A percentile compares a stretch with the other conserved stretches of the same genome.
phyloP scores from a whole-genome alignment of 352 stramenopile genomes.

The Pythium brachiatum region DNA sequence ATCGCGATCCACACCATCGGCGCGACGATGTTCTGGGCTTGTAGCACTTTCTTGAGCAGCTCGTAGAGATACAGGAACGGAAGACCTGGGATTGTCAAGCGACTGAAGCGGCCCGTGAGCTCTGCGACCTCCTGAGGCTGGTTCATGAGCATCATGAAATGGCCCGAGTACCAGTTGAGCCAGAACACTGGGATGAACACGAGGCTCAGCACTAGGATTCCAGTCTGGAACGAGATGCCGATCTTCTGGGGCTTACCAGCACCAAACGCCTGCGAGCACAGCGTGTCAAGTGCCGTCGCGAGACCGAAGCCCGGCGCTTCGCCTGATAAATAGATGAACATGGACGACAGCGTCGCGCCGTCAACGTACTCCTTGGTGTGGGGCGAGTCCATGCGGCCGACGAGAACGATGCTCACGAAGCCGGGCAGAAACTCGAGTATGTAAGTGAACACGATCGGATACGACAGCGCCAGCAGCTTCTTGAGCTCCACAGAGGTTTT shows the following conservation, averaged over 20 bases:
- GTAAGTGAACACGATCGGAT: slow-evolving; percentile 70
- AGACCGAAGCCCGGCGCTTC: slow-evolving; percentile 77
- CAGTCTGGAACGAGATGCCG: slow-evolving; percentile 83
- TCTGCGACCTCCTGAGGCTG: slow-evolving; percentile 60
- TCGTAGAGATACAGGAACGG: slow-evolving; percentile 86
- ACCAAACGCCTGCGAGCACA: slow-evolving; percentile 83
- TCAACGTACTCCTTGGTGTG: slow-evolving; percentile 73
- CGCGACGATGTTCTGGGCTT: slow-evolving; percentile 83
- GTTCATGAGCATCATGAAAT: slow-evolving; percentile 58
- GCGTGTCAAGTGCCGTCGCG: slow-evolving; percentile 85
- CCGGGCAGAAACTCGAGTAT: slow-evolving; percentile 71
- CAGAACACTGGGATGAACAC: slow-evolving; percentile 58
- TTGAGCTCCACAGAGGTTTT: slow-evolving; percentile 28
- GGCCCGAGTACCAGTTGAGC: slow-evolving; percentile 73
- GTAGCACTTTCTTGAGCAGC: slow-evolving; percentile 80
- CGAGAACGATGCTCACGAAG: slow-evolving; percentile 61
- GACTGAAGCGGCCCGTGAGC: slow-evolving; percentile 71
- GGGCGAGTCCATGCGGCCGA: slow-evolving; percentile 68
- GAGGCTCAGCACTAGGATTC: slow-evolving; percentile 60
- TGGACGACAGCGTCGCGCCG: slow-evolving; percentile 60
- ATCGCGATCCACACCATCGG: slow-evolving; percentile 84
- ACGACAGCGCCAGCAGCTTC: slow-evolving; percentile 43
- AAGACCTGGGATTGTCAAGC: slow-evolving; percentile 60
- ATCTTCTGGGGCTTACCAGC: slow-evolving; percentile 68
- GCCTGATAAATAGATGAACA: slow-evolving; percentile 84